Base-by-base conservation (phyloP, 306 rosid genomes). In the Cajanus cajan region DNA sequence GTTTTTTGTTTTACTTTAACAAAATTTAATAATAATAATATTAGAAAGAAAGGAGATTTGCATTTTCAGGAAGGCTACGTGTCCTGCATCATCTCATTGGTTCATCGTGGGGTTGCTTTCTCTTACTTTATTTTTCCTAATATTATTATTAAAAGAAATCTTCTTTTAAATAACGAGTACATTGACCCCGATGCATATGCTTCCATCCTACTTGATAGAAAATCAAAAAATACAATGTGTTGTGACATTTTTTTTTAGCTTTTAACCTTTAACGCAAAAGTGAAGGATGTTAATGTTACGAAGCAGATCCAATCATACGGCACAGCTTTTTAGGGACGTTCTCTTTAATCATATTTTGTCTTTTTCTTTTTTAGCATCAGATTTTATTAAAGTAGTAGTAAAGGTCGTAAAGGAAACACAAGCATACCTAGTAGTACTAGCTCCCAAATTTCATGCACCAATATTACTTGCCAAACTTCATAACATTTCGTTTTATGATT, bases 221-320 rank as follows among this genome's bases (percentile, higher is more conserved):
- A 51, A 51, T 71, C 33, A 6, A 71, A 50, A 69, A 44, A 68
- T 68, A 65, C 68, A n/a, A 0, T 15, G 2, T 68, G 16, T n/a
- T 69, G 24, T 34, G 13, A n/a, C 8, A 1, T 40, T 67, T 41
- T 41, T 16, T 37, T 16, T 24, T 45, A 7, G 34, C 6, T 48
- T 74, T 75, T 44, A 75, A 75, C 79, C 79, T 76, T 47, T 76
- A 64, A 48, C 43, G 25, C 10, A 77, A 66, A 67, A 52, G 81
- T n/a, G 81, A 71, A 57, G 37, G 82, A 65, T 52, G 59, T 24
- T 72, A 73, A 58, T 76, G 79, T 68, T 74, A 72, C 48, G 40
- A 51, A 76, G 79, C 63, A 63, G 88, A 86, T 74, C 84, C 90
- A 85, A 87, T 86, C 90, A 83, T 86, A 85, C 63, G 82, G 86